Evolutionary conservation across 179 eudicot species (phyloP).

Genomic region (Actinidia polygama): DNA sequence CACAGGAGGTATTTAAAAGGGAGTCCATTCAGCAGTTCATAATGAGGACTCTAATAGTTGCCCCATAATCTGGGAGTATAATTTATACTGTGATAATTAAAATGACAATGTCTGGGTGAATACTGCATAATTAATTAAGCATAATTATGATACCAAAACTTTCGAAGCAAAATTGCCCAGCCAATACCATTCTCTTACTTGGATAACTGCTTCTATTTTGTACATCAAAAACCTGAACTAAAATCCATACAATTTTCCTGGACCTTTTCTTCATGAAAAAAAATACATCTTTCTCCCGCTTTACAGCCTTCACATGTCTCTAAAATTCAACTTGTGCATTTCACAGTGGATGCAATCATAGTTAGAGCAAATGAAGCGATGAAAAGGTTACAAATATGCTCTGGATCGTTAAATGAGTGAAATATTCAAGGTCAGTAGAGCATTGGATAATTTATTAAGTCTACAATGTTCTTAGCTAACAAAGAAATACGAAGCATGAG

Average conservation of each 20-base stretch:
- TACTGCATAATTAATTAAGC: background rate
- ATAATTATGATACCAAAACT: no score
- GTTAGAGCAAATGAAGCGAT: background rate
- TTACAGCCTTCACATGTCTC: no score
- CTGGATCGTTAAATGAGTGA: background rate
- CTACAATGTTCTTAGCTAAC: no score
- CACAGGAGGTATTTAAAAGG: no score
- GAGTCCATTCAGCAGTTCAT: background rate
- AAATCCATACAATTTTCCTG: background rate
- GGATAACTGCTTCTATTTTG: background rate
- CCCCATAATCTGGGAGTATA: background rate
- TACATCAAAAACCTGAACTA: background rate
- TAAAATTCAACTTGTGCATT: background rate
- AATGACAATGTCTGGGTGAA: background rate
- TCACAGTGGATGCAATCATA: background rate
- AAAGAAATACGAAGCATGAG: no score
- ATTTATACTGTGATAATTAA: background rate
- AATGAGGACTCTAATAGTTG: background rate
- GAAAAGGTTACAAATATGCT: no score
- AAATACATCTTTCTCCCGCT: background rate
- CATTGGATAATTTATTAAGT: no score
- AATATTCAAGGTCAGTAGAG: no score
- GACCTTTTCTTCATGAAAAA: background rate
- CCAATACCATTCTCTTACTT: background rate
- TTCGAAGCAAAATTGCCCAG: no score